These are phyloP conservation scores for Scutellaria minor DNA, from an alignment of 257 asterid genomes.

Conservation along the genomic window DNA sequence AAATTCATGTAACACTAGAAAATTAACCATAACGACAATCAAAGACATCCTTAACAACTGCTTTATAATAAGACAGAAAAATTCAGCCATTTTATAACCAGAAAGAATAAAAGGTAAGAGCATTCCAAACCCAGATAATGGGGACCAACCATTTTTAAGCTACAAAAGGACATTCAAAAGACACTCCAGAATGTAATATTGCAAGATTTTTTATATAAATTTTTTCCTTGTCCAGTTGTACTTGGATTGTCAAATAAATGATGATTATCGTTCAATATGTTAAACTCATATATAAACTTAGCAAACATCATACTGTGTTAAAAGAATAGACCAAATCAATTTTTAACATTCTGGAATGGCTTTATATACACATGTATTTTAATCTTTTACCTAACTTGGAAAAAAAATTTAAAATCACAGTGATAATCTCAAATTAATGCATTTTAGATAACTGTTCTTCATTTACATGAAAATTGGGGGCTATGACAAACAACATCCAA, in stretches of 20 bases:
- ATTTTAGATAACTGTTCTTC: background rate
- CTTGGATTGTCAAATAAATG: conserved; percentile 18
- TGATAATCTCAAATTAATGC: background rate
- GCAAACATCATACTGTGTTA: background rate
- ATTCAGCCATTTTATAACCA: background rate
- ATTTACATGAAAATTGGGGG: conserved; percentile 10
- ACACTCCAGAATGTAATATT: background rate
- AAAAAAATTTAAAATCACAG: background rate
- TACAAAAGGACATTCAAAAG: conserved; percentile 11
- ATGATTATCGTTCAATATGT: conserved; percentile 2
- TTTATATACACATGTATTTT: conserved; percentile 1
- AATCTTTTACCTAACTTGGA: conserved; percentile 4
- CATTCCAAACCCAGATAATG: background rate
- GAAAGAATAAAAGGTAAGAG: too few species aligned
- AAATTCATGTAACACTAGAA: conserved; percentile 8
- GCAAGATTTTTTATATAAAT: background rate
- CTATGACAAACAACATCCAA: conserved; percentile 1
- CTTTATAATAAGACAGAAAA: background rate
- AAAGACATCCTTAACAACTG: background rate
- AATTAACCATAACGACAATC: background rate
- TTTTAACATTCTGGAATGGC: background rate
- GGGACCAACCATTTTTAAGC: background rate
- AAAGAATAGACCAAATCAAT: conserved; percentile 3
- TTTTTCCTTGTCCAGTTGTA: conserved; percentile 16
- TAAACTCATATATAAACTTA: background rate